phyloP scores from a whole-genome alignment of 192 early-diverging fungal species.

The Pilaira anomala region DNA sequence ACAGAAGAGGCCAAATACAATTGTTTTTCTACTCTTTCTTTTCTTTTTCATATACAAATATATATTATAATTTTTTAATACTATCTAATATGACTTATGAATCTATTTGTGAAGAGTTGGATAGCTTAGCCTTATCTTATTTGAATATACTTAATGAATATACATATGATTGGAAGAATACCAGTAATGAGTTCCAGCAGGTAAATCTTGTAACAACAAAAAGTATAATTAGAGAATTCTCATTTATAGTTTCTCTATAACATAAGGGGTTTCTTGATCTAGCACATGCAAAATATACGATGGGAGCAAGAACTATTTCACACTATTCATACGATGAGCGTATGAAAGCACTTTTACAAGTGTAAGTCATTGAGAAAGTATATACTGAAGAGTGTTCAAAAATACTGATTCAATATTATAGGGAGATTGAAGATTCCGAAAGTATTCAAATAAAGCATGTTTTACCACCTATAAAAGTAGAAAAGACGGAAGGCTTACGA shows the following conservation, averaged over 20 bases:
- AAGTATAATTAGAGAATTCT: not conserved
- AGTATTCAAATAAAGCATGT: too few relatives aligned
- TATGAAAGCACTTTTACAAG: slow-evolving; percentile 37
- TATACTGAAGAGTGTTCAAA: too few relatives aligned
- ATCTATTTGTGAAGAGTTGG: slow-evolving; percentile 21
- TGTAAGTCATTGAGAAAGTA: slow-evolving; percentile 22
- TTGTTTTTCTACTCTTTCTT: not conserved
- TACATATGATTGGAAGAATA: slow-evolving; percentile 23
- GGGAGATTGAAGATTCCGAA: too few relatives aligned
- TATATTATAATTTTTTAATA: not conserved
- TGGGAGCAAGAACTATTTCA: slow-evolving; percentile 37
- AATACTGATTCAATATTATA: too few relatives aligned
- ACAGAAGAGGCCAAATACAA: too few relatives aligned
- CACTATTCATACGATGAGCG: slow-evolving; percentile 42
- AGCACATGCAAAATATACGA: slow-evolving; percentile 47
- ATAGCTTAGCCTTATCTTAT: slow-evolving; percentile 21
- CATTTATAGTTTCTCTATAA: not conserved
- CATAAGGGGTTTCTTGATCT: slow-evolving; percentile 38
- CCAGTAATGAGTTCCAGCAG: slow-evolving; percentile 19
- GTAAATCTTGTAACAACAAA: slow-evolving; percentile 12
- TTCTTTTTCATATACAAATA: not conserved
- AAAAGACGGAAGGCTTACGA: not conserved
- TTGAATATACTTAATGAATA: slow-evolving; percentile 20
- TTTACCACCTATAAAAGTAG: not conserved
- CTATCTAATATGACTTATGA: not conserved